A percentile compares a stretch with the other conserved stretches of the same genome.
Conservation (phyloP, 148 eudicot genomes). For the Cornus suecica region DNA sequence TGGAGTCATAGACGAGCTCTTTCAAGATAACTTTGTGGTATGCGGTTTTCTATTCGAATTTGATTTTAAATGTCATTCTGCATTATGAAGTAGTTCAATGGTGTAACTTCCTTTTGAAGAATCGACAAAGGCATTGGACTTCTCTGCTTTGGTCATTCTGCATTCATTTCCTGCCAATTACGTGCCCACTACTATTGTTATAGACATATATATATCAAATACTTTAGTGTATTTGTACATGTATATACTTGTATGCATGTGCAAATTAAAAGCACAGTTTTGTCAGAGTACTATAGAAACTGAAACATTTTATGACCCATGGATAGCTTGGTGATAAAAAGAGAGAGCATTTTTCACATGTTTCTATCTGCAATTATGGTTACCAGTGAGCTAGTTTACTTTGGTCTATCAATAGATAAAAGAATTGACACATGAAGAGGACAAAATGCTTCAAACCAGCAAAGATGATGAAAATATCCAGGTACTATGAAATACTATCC, state of each 20-base stretch:
- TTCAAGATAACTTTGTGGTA: constrained; percentile 48
- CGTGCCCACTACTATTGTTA: background rate
- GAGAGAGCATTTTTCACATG: constrained; percentile 5
- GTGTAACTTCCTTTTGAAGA: background rate
- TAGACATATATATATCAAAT: no score
- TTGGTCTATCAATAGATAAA: constrained; percentile 33
- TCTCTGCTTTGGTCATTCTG: no score
- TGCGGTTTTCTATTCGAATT: background rate
- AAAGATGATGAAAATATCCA: constrained; percentile 38
- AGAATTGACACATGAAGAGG: constrained; percentile 33
- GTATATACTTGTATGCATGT: no score
- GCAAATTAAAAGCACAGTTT: background rate
- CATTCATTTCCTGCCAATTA: background rate
- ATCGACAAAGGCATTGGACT: no score
- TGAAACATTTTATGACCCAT: background rate
- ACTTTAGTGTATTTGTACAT: no score
- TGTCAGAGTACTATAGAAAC: background rate
- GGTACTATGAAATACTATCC: constrained; percentile 30
- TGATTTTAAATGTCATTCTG: background rate
- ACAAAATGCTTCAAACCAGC: constrained; percentile 16
- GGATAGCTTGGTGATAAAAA: background rate
- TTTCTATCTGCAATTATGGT: constrained; percentile 1
- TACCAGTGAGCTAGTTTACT: constrained; percentile 1
- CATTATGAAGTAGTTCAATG: background rate
- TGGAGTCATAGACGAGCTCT: constrained; percentile 32